phyloP scores from a whole-genome alignment of 305 asterid genomes.

The Solanum hybrid region DNA sequence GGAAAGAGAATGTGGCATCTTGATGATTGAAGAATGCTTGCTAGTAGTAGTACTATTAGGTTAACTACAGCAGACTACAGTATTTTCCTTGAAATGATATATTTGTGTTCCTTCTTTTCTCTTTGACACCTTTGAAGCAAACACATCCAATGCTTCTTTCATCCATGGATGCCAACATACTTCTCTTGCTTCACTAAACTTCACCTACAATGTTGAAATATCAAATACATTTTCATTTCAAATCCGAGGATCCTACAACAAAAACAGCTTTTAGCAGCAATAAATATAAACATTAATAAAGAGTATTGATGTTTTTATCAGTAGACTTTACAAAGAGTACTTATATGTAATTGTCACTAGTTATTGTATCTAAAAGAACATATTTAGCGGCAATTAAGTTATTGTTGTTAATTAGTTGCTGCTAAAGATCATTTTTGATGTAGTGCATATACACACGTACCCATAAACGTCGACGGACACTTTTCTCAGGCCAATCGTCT shows the following conservation, averaged over 20 bases:
- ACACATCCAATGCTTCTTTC: conserved; percentile 45
- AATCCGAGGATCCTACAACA: background rate
- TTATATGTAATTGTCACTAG: background rate
- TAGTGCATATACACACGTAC: conserved; percentile 22
- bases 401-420: too few relatives aligned
- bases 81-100: background rate
- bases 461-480: conserved; percentile 43
- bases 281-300: background rate
- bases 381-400: too few relatives aligned
- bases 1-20: background rate
- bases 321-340: background rate
- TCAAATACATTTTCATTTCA: background rate
- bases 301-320: too few relatives aligned
- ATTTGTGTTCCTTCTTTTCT: background rate
- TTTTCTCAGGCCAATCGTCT: conserved; percentile 87
- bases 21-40: background rate
- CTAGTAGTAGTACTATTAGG: background rate
- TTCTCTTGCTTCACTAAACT: conserved; percentile 60
- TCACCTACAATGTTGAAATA: conserved; percentile 32
- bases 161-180: conserved; percentile 66
- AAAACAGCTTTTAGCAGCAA: background rate
- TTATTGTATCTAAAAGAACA: too few relatives aligned
- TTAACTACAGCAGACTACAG: background rate
- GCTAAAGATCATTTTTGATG: too few relatives aligned
- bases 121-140: conserved; percentile 5